Percentiles rank a stretch among this genome's conserved stretches.
Conservation (phyloP, 2,329 filamentous ascomycete genomes). For the Talaromyces sp. region DNA sequence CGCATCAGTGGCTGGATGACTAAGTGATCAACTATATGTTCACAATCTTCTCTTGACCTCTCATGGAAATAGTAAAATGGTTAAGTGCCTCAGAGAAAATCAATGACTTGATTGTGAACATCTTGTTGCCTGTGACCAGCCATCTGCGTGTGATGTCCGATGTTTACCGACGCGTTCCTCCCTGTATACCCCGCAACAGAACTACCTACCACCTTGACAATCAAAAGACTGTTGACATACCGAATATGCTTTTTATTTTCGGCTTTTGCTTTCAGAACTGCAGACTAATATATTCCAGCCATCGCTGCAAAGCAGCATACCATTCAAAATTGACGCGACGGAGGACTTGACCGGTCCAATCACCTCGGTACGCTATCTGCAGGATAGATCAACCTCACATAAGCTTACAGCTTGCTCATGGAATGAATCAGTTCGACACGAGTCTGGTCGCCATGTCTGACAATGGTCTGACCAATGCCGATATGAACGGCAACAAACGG, state of each 20-base stretch:
- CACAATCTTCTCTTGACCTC: neutral
- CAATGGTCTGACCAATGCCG: slow-evolving; percentile 34
- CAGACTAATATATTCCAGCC: slow-evolving; percentile 2
- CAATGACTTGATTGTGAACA: neutral
- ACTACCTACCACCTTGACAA: neutral
- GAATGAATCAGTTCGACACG: slow-evolving; percentile 4
- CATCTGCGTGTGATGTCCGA: neutral
- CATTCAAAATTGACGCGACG: slow-evolving; percentile 1
- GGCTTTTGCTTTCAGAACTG: neutral
- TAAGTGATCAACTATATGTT: neutral
- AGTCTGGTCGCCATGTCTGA: slow-evolving; percentile 35
- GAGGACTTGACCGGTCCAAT: neutral
- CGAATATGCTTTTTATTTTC: neutral
- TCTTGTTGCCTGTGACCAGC: slow-evolving; percentile 3
- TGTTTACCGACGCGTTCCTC: slow-evolving; percentile 16
- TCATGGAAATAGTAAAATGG: neutral
- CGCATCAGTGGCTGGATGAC: slow-evolving; percentile 10
- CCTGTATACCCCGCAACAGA: slow-evolving; percentile 11
- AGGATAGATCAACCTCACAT: neutral
- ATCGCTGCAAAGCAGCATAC: neutral
- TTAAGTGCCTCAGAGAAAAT: neutral
- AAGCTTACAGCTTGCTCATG: slow-evolving; percentile 3
- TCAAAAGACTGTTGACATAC: neutral
- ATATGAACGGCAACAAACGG: slow-evolving; percentile 35
- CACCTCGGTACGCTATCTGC: slow-evolving; percentile 4